A percentile compares a stretch with the other conserved stretches of the same genome.
Conservation (phyloP, 306 rosid genomes). For the Castanospermum australe region DNA sequence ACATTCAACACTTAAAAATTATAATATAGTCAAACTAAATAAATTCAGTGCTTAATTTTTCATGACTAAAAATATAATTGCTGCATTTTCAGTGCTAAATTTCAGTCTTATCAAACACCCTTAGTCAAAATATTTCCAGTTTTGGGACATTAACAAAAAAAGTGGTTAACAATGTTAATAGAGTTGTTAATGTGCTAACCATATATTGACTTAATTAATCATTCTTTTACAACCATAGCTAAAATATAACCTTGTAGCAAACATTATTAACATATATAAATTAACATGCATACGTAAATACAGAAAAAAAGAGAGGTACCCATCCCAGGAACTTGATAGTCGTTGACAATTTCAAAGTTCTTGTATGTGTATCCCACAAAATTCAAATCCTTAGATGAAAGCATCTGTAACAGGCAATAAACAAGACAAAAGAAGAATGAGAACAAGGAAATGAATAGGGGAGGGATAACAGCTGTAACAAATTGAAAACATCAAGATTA, state of each 20-base stretch:
- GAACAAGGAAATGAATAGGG: not conserved
- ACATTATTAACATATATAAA: not conserved
- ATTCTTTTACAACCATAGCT: not conserved
- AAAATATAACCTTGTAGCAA: not conserved
- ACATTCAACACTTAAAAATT: too few relatives aligned
- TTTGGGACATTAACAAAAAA: not conserved
- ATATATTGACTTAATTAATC: not conserved
- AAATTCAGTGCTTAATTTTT: too few relatives aligned
- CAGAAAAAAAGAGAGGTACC: conserved; percentile 44
- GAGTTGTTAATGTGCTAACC: not conserved
- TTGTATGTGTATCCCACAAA: conserved; percentile 96
- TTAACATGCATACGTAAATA: not conserved
- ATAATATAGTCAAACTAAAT: too few relatives aligned
- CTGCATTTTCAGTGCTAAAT: too few relatives aligned
- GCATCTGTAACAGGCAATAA: conserved; percentile 64
- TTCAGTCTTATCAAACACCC: too few relatives aligned
- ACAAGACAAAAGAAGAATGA: not conserved
- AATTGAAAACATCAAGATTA: not conserved
- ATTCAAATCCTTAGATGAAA: conserved; percentile 92
- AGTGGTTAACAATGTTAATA: not conserved
- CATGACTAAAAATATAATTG: too few relatives aligned
- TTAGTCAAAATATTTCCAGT: too few relatives aligned
- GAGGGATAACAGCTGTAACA: not conserved
- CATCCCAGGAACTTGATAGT: conserved; percentile 97
- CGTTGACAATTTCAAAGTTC: conserved; percentile 93